Percentiles rank a stretch among this genome's conserved stretches.
phyloP scores from a whole-genome alignment of 352 stramenopile species.

The Phytophthora chlamydospora region DNA sequence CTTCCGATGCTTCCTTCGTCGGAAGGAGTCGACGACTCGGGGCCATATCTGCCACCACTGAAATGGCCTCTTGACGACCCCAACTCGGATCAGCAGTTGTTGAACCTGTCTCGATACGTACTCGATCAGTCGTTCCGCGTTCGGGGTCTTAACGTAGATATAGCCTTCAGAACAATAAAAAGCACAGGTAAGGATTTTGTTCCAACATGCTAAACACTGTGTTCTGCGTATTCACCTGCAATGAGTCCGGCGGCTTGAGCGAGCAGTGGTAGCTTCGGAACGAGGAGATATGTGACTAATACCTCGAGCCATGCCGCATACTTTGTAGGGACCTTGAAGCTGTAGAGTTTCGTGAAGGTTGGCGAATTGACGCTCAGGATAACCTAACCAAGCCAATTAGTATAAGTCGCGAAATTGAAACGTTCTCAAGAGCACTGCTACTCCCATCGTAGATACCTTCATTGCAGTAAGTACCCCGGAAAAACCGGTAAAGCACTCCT shows the following conservation, averaged over 20 bases:
- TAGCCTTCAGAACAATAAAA: slow-evolving; percentile 29
- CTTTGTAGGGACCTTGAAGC: slow-evolving; percentile 82
- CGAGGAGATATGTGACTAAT: slow-evolving; percentile 80
- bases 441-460: slow-evolving; percentile 47
- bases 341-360: slow-evolving; percentile 63
- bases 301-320: slow-evolving; percentile 91
- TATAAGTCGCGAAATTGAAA: slow-evolving; percentile 20
- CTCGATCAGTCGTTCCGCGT: slow-evolving; percentile 27
- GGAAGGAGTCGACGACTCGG: slow-evolving; percentile 22
- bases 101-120: slow-evolving; percentile 17
- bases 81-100: slow-evolving; percentile 22
- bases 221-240: slow-evolving; percentile 47
- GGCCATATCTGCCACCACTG: slow-evolving; percentile 38
- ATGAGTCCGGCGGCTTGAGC: slow-evolving; percentile 89
- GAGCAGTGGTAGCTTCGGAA: slow-evolving; percentile 82
- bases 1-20: slow-evolving; percentile 17
- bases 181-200: neutral
- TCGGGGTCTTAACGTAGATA: slow-evolving; percentile 38
- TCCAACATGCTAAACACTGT: neutral
- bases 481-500: slow-evolving; percentile 80
- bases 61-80: slow-evolving; percentile 30
- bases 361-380: slow-evolving; percentile 83
- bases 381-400: slow-evolving; percentile 52
- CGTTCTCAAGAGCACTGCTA: slow-evolving; percentile 20
- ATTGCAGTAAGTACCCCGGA: slow-evolving; percentile 80